Percentiles rank a stretch among this genome's conserved stretches.
Evolutionary conservation across 176 grass and related monocot species (phyloP).

Genomic region (Poa pratensis): DNA sequence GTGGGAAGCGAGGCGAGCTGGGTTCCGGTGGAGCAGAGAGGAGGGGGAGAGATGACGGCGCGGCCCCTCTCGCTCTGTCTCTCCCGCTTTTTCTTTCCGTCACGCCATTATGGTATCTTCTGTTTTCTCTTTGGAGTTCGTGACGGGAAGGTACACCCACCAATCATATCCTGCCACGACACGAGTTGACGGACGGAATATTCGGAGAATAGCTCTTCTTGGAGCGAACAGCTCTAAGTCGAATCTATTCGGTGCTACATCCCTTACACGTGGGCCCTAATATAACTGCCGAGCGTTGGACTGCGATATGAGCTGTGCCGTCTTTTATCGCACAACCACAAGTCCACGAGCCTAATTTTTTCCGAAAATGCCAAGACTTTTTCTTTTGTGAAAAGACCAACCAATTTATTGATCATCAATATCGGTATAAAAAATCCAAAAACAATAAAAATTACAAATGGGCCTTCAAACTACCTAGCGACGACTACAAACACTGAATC

Average conservation of each 20-base stretch:
- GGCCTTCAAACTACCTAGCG: too few species aligned
- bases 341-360: too few species aligned
- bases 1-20: slow-evolving; percentile 4
- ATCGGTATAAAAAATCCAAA: too few species aligned
- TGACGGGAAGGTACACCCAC: not conserved
- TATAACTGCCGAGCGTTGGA: not conserved
- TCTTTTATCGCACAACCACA: not conserved
- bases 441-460: too few species aligned
- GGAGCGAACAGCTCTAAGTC: not conserved
- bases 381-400: too few species aligned
- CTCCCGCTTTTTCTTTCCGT: slow-evolving; percentile 31
- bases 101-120: not conserved
- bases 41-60: slow-evolving; percentile 4
- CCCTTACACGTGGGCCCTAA: not conserved
- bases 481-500: too few species aligned
- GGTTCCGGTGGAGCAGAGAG: slow-evolving; percentile 4
- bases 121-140: not conserved
- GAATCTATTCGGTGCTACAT: not conserved
- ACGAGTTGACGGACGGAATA: slow-evolving; percentile 27
- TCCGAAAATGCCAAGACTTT: too few species aligned
- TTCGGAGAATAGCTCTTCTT: slow-evolving; percentile 20
- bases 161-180: too few species aligned
- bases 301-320: not conserved
- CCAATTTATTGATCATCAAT: too few species aligned
- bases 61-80: not conserved